Evolutionary conservation across 768 basidiomycete species (phyloP).

Genomic region (Rhodotorula diobovata): DNA sequence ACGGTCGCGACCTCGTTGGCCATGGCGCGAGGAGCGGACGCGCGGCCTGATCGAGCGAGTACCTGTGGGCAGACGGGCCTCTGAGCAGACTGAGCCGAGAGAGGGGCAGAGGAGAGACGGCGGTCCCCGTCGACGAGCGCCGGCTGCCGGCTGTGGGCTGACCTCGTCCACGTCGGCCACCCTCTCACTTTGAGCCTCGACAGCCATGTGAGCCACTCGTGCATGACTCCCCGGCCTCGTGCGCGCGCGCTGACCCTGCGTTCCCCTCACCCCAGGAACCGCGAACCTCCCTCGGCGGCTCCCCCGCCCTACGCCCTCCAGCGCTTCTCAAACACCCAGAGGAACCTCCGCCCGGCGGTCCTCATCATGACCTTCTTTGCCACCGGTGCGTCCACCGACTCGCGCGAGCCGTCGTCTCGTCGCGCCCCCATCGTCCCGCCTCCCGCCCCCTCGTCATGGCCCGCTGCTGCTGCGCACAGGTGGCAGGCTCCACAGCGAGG

Average conservation of each 20-base stretch:
- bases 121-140: too few species aligned
- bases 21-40: background rate
- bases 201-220: background rate
- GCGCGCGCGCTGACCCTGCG: background rate
- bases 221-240: too few species aligned
- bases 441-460: too few species aligned
- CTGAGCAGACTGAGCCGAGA: too few species aligned
- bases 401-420: background rate
- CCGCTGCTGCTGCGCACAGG: too few species aligned
- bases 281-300: background rate
- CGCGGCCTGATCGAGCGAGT: too few species aligned
- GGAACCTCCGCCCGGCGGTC: constrained; percentile 5
- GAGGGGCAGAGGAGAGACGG: too few species aligned
- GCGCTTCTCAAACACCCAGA: background rate
- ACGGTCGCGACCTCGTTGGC: background rate
- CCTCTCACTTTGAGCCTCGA: too few species aligned
- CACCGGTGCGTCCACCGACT: background rate
- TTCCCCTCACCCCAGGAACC: background rate
- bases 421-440: background rate
- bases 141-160: too few species aligned
- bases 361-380: constrained; percentile 6
- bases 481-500: too few species aligned
- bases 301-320: background rate
- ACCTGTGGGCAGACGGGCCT: too few species aligned
- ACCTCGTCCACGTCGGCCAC: too few species aligned